These are phyloP conservation scores for Kodamaea ohmeri DNA, from an alignment of 1,139 yeast genomes.

Conservation along the genomic window DNA sequence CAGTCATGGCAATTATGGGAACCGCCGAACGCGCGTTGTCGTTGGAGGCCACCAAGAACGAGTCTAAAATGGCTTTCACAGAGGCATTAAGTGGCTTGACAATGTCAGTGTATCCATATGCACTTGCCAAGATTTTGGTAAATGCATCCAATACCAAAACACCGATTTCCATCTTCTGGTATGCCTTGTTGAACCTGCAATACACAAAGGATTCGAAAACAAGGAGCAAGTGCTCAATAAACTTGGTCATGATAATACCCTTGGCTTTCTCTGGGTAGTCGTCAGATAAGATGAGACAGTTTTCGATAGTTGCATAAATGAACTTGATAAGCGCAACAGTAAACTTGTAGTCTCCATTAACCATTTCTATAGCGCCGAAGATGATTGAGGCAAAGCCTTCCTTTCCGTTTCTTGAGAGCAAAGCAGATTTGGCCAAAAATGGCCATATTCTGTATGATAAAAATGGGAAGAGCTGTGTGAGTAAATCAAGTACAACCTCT, in stretches of 20 bases:
- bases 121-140: conserved; percentile 50
- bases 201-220: conserved; percentile 72
- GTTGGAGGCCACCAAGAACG: conserved; percentile 55
- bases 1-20: conserved; percentile 55
- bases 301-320: conserved; percentile 51
- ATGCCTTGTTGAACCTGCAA: conserved; percentile 60
- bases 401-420: conserved; percentile 63
- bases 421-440: conserved; percentile 62
- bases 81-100: conserved; percentile 14
- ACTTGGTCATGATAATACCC: conserved; percentile 52
- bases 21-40: conserved; percentile 53
- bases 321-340: conserved; percentile 59
- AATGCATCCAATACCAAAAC: conserved; percentile 55
- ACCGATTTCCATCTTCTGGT: conserved; percentile 65
- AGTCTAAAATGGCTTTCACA: conserved; percentile 49
- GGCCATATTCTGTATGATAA: conserved; percentile 77
- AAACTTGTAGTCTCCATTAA: conserved; percentile 63
- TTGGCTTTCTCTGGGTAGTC: conserved; percentile 45
- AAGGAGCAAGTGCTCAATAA: conserved; percentile 56
- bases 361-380: conserved; percentile 72
- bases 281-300: conserved; percentile 41
- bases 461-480: conserved; percentile 46
- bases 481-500: conserved; percentile 48
- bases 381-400: conserved; percentile 65
- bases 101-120: conserved; percentile 39